phyloP scores from a whole-genome alignment of 306 rosid genomes.

The Cucurbita maxima region DNA sequence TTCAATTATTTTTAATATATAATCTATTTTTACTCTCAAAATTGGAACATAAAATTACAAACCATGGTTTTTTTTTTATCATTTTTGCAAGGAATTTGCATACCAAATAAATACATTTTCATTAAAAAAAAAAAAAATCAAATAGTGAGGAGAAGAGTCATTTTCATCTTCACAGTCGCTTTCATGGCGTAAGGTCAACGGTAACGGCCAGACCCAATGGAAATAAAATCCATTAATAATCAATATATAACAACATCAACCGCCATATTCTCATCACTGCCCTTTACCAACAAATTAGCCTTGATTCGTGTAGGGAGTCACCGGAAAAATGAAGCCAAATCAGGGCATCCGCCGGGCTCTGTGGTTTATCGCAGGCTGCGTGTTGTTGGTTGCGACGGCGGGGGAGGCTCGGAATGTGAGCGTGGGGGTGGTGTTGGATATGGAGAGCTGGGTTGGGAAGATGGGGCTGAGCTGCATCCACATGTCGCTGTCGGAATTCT shows the following conservation, averaged over 20 bases:
- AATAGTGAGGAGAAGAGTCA: not conserved
- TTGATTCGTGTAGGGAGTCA: not conserved
- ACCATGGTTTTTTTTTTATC: too few species aligned
- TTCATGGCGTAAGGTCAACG: not conserved
- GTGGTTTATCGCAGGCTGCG: not conserved
- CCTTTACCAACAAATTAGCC: not conserved
- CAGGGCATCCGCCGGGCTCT: not conserved
- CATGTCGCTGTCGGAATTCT: constrained; percentile 25
- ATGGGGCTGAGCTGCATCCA: constrained; percentile 23
- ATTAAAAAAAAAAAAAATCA: not conserved
- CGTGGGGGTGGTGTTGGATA: constrained; percentile 19
- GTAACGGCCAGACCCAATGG: not conserved
- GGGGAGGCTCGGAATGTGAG: constrained; percentile 6
- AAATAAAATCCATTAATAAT: not conserved
- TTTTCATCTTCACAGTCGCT: not conserved
- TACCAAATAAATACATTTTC: too few species aligned
- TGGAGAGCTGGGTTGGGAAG: constrained; percentile 1
- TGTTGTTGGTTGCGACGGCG: not conserved
- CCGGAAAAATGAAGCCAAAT: not conserved
- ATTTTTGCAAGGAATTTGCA: too few species aligned
- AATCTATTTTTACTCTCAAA: too few species aligned
- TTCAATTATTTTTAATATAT: too few species aligned
- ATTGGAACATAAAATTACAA: too few species aligned
- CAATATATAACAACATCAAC: not conserved
- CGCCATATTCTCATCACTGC: not conserved